Conservation (phyloP, 495 filamentous ascomycete genomes). For the Hypoxylon lenormandii region DNA sequence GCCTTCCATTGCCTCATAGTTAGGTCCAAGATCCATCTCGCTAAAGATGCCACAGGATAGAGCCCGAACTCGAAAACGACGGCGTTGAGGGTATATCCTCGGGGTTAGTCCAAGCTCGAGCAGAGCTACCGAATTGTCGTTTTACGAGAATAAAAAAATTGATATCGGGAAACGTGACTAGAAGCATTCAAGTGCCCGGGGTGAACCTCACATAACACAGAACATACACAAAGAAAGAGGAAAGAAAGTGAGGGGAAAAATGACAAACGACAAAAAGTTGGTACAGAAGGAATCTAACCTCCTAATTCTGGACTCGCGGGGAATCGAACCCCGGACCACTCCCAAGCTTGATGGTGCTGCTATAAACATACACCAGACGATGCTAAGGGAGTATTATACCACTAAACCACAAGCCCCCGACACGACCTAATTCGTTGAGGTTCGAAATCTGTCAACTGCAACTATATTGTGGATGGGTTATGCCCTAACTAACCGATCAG, state of each 20-base stretch:
- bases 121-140: no score
- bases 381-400: constrained; percentile 49
- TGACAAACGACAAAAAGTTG: constrained; percentile 34
- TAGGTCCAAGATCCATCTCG: background rate
- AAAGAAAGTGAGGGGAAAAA: background rate
- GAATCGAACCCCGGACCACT: constrained; percentile 68
- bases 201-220: background rate
- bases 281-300: constrained; percentile 46
- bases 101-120: no score
- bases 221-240: constrained; percentile 3
- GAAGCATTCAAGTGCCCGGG: no score
- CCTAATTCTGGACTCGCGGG: constrained; percentile 55
- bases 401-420: constrained; percentile 46
- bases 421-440: constrained; percentile 32
- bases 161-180: no score
- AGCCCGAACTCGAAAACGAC: constrained; percentile 1
- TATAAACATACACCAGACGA: background rate
- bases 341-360: constrained; percentile 53
- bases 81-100: background rate
- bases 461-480: background rate
- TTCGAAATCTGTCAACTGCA: background rate
- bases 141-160: no score
- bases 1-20: background rate
- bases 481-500: constrained; percentile 13
- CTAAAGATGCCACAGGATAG: background rate